These are phyloP conservation scores for Curvularia hawaiiensis DNA, from an alignment of 2,329 filamentous ascomycete genomes.

Conservation along the genomic window DNA sequence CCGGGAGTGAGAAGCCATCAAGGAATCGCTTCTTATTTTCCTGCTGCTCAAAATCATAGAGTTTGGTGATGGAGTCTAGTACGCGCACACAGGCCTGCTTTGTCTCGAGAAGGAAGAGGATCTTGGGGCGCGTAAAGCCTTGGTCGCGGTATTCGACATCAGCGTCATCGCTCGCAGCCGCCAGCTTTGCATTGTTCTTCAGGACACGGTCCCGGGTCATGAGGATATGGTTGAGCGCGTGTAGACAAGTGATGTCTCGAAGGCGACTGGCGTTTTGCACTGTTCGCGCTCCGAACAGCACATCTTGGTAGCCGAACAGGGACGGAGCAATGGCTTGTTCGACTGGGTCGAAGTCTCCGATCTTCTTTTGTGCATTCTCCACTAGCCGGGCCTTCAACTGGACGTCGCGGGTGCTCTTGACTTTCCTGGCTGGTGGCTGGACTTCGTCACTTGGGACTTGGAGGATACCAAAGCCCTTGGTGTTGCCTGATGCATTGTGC, in stretches of 20 bases:
- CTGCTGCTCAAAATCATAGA: slow-evolving; percentile 85
- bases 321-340: slow-evolving; percentile 71
- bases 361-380: slow-evolving; percentile 35
- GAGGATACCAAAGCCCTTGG: slow-evolving; percentile 24
- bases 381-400: slow-evolving; percentile 42
- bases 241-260: slow-evolving; percentile 75
- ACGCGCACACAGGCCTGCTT: slow-evolving; percentile 82
- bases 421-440: slow-evolving; percentile 22
- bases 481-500: slow-evolving; percentile 29
- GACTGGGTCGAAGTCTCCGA: slow-evolving; percentile 61
- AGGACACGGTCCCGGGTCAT: slow-evolving; percentile 91
- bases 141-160: slow-evolving; percentile 83
- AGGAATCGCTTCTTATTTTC: slow-evolving; percentile 94
- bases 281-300: slow-evolving; percentile 76
- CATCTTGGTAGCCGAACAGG: slow-evolving; percentile 81
- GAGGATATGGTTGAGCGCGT: slow-evolving; percentile 89
- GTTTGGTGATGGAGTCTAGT: slow-evolving; percentile 74
- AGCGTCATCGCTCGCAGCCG: slow-evolving; percentile 66
- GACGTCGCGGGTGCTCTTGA: slow-evolving; percentile 35
- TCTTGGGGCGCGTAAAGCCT: slow-evolving; percentile 92
- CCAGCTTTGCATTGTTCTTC: slow-evolving; percentile 85
- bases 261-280: slow-evolving; percentile 70
- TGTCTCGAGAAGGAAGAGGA: slow-evolving; percentile 88
- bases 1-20: slow-evolving; percentile 75
- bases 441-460: slow-evolving; percentile 32